Evolutionary conservation across 495 filamentous ascomycete species (phyloP).

Genomic region (Elaphomyces granulatus): DNA sequence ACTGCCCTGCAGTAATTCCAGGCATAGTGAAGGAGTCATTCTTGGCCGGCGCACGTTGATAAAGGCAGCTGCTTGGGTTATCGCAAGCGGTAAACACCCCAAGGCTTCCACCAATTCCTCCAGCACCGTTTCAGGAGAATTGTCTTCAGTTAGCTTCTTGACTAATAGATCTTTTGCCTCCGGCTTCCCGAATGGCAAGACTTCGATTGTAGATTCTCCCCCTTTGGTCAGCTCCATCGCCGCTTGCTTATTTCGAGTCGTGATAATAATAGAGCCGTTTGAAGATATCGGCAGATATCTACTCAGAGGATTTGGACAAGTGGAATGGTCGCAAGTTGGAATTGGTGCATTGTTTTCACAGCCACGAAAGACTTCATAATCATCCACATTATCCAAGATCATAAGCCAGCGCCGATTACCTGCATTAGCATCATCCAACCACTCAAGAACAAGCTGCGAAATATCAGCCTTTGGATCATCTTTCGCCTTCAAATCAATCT

Average conservation of each 20-base stretch:
- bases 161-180: conserved; percentile 25
- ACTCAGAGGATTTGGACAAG: too few relatives aligned
- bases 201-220: conserved; percentile 21
- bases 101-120: conserved; percentile 21
- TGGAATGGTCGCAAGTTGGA: too few relatives aligned
- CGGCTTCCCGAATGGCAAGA: conserved; percentile 21
- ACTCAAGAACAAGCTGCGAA: conserved; percentile 25
- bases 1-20: conserved; percentile 12
- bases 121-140: conserved; percentile 6
- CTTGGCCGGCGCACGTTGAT: conserved; percentile 17
- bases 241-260: conserved; percentile 18
- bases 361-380: too few relatives aligned
- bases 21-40: conserved; percentile 7
- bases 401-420: too few relatives aligned
- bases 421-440: conserved; percentile 22
- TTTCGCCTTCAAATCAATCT: conserved; percentile 18
- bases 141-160: conserved; percentile 29
- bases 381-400: conserved; percentile 34
- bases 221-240: conserved; percentile 12
- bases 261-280: conserved; percentile 25
- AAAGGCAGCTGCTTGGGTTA: conserved; percentile 34
- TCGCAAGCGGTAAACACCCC: conserved; percentile 35
- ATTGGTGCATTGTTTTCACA: too few relatives aligned
- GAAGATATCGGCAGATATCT: conserved; percentile 23
- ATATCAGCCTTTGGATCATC: conserved; percentile 25